Evolutionary conservation across 164 flowering plant species (phyloP).

Genomic region (Chimonanthus praecox): DNA sequence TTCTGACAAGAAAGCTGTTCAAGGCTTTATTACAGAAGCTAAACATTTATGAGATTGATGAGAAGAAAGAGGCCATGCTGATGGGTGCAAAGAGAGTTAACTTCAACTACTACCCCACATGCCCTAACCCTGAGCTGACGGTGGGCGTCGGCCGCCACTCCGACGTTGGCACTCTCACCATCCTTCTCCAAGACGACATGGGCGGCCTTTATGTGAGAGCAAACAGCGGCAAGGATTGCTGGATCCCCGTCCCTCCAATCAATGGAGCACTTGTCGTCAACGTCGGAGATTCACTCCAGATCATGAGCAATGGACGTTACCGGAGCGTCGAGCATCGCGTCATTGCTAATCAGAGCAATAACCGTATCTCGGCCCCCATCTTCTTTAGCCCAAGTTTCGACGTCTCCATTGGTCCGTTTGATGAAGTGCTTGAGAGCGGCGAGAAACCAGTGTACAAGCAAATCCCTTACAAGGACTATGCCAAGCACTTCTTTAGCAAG

Average conservation of each 20-base stretch:
- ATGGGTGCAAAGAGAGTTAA: constrained; percentile 14
- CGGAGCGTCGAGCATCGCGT: constrained; percentile 16
- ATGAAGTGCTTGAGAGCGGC: constrained; percentile 8
- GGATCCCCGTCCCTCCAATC: too few species aligned
- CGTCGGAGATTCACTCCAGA: neutral
- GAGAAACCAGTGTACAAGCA: constrained; percentile 13
- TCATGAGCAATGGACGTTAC: constrained; percentile 19
- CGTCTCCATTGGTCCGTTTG: constrained; percentile 16
- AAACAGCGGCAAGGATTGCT: neutral
- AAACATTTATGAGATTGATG: constrained; percentile 8
- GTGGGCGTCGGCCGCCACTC: neutral
- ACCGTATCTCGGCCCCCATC: constrained; percentile 12
- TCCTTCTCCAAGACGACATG: constrained; percentile 20
- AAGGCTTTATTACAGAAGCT: constrained; percentile 10
- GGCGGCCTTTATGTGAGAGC: constrained; percentile 20
- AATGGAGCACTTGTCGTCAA: neutral
- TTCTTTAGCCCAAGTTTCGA: constrained; percentile 14
- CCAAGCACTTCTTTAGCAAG: constrained; percentile 9
- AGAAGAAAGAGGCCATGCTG: neutral
- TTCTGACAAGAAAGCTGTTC: constrained; percentile 10
- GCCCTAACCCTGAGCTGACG: constrained; percentile 19
- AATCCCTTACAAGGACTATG: constrained; percentile 12
- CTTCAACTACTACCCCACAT: constrained; percentile 19
- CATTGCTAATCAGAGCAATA: constrained; percentile 7
- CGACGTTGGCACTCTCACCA: constrained; percentile 15